These are phyloP conservation scores for Claviceps maximensis DNA, from an alignment of 2,329 filamentous ascomycete species.

Conservation along the genomic window DNA sequence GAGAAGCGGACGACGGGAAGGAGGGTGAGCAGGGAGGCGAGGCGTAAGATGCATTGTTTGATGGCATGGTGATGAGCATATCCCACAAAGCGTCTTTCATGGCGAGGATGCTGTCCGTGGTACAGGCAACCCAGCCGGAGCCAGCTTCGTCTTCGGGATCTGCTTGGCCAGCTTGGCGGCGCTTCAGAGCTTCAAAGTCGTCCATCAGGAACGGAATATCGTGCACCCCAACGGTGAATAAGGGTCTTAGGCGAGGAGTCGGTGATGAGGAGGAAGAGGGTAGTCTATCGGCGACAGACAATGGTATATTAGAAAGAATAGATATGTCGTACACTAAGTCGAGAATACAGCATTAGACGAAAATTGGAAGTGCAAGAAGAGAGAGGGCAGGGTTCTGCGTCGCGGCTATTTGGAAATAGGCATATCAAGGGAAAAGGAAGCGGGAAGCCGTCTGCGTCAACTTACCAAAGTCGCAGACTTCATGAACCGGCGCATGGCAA, in stretches of 20 bases:
- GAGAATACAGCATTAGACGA: neutral
- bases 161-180: slow-evolving; percentile 21
- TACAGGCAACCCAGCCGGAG: slow-evolving; percentile 82
- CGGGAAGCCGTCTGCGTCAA: slow-evolving; percentile 1
- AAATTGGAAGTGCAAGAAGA: too few relatives aligned
- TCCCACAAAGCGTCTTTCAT: slow-evolving; percentile 84
- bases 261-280: slow-evolving; percentile 43
- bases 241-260: slow-evolving; percentile 55
- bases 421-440: neutral
- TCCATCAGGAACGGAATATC: slow-evolving; percentile 71
- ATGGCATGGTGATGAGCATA: slow-evolving; percentile 71
- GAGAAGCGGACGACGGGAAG: neutral
- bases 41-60: slow-evolving; percentile 30
- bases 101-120: slow-evolving; percentile 82
- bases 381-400: too few relatives aligned
- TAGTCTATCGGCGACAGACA: slow-evolving; percentile 57
- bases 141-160: slow-evolving; percentile 33
- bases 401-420: too few relatives aligned
- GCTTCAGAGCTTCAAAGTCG: slow-evolving; percentile 37
- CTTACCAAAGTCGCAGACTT: slow-evolving; percentile 78
- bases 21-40: slow-evolving; percentile 14
- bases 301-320: slow-evolving; percentile 78
- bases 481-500: slow-evolving; percentile 71
- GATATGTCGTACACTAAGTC: slow-evolving; percentile 80
- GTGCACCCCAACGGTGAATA: slow-evolving; percentile 90